phyloP scores from a whole-genome alignment of 2,329 filamentous ascomycete species.

The Aspergillus arachidicola region DNA sequence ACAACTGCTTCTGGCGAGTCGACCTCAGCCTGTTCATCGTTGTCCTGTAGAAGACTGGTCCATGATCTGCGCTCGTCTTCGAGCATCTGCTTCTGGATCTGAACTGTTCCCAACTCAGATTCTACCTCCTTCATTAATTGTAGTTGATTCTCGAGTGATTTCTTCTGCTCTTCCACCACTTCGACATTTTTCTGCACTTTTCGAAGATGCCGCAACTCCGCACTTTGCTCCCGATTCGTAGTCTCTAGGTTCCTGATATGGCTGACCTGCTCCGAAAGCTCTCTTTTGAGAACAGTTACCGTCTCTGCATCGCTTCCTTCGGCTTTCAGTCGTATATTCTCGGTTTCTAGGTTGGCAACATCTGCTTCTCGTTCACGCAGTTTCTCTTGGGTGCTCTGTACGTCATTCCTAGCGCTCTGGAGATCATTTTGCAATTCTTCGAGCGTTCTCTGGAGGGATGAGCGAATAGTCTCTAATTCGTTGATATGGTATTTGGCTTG shows the following conservation, averaged over 20 bases:
- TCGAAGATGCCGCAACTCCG: constrained; percentile 79
- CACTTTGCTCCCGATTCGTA: constrained; percentile 74
- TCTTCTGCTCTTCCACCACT: constrained; percentile 93
- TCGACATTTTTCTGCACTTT: constrained; percentile 85
- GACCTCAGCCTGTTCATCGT: constrained; percentile 69
- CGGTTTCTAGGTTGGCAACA: constrained; percentile 76
- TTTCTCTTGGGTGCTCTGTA: constrained; percentile 66
- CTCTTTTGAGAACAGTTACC: constrained; percentile 79
- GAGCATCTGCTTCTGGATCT: constrained; percentile 79
- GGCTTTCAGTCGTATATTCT: constrained; percentile 80
- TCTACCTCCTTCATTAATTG: constrained; percentile 74
- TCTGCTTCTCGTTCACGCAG: constrained; percentile 69
- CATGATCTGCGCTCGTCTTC: constrained; percentile 87
- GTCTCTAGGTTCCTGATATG: constrained; percentile 85
- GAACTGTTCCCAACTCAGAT: constrained; percentile 74
- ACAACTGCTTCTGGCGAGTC: constrained; percentile 87
- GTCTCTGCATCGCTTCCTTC: constrained; percentile 86
- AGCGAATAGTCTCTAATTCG: constrained; percentile 64
- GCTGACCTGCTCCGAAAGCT: constrained; percentile 87
- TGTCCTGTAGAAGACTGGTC: constrained; percentile 79
- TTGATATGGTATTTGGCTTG: constrained; percentile 62
- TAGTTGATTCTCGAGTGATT: constrained; percentile 74
- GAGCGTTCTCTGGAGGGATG: constrained; percentile 58
- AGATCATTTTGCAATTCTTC: constrained; percentile 54
- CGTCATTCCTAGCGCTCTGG: constrained; percentile 58